Evolutionary conservation across 2,329 filamentous ascomycete genomes (phyloP).

Genomic region (Neofusicoccum sp.): DNA sequence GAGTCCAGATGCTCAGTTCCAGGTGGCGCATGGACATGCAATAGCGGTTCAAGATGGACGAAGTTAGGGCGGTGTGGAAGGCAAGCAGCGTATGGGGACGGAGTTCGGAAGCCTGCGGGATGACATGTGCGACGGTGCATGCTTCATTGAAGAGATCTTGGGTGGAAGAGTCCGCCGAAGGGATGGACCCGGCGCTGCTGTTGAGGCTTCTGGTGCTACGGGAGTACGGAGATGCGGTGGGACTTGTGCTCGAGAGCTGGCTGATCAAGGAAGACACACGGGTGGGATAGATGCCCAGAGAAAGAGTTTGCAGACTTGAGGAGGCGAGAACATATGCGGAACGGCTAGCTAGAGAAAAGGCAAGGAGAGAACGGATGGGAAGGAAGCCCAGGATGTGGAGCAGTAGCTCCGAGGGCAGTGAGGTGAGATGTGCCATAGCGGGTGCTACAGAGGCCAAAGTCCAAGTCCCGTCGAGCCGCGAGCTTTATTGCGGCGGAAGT

Average conservation of each 20-base stretch:
- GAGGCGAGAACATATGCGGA: slow-evolving; percentile 29
- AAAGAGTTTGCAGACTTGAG: slow-evolving; percentile 62
- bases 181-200: not conserved
- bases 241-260: slow-evolving; percentile 45
- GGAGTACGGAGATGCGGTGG: slow-evolving; percentile 15
- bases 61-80: slow-evolving; percentile 31
- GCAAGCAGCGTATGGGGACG: slow-evolving; percentile 14
- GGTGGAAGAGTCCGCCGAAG: not conserved
- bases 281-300: slow-evolving; percentile 75
- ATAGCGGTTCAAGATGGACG: slow-evolving; percentile 29
- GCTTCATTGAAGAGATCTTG: not conserved
- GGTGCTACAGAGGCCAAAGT: not conserved
- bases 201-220: slow-evolving; percentile 15
- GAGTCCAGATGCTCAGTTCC: slow-evolving; percentile 31
- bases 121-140: slow-evolving; percentile 15
- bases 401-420: slow-evolving; percentile 35
- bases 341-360: slow-evolving; percentile 34
- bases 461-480: not conserved
- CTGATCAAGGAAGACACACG: slow-evolving; percentile 73
- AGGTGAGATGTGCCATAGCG: slow-evolving; percentile 10
- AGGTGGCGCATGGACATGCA: slow-evolving; percentile 26
- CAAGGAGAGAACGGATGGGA: slow-evolving; percentile 31
- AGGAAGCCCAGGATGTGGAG: slow-evolving; percentile 33
- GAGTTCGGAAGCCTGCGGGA: slow-evolving; percentile 15
- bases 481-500: not conserved